A percentile compares a stretch with the other conserved stretches of the same genome.
These are phyloP conservation scores for Solanum habrochaites DNA, from an alignment of 257 asterid genomes.

Conservation along the genomic window DNA sequence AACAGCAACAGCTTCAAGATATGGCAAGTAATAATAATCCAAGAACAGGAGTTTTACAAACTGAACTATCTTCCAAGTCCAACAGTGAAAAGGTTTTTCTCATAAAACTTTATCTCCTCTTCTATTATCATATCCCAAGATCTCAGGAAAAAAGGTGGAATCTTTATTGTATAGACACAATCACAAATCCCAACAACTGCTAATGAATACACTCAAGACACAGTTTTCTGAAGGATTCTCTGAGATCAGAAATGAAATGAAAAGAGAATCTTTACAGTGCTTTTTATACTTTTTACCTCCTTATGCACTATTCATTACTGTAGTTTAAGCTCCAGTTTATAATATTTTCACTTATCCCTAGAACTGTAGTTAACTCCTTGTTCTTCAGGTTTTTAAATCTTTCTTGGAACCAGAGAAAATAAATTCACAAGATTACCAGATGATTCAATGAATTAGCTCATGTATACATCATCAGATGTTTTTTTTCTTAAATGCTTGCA, in stretches of 20 bases:
- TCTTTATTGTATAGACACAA: neutral
- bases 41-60: conserved; percentile 19
- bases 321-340: conserved; percentile 28
- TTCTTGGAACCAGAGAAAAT: conserved; percentile 22
- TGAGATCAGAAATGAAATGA: conserved; percentile 13
- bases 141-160: conserved; percentile 20
- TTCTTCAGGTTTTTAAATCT: conserved; percentile 1
- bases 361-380: conserved; percentile 38
- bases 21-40: conserved; percentile 27
- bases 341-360: conserved; percentile 47
- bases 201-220: conserved; percentile 15
- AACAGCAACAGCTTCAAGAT: neutral
- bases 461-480: neutral
- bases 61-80: conserved; percentile 27
- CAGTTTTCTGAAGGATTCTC: conserved; percentile 31
- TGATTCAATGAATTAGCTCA: neutral
- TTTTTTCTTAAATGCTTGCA: neutral
- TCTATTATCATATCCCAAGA: conserved; percentile 19
- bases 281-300: conserved; percentile 1
- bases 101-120: neutral
- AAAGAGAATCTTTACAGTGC: conserved; percentile 48
- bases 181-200: conserved; percentile 29
- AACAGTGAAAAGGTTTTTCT: conserved; percentile 46
- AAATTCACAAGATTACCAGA: neutral
- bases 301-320: conserved; percentile 9